Evolutionary conservation across 2,329 filamentous ascomycete genomes (phyloP).

Genomic region (Capronia epimyces): DNA sequence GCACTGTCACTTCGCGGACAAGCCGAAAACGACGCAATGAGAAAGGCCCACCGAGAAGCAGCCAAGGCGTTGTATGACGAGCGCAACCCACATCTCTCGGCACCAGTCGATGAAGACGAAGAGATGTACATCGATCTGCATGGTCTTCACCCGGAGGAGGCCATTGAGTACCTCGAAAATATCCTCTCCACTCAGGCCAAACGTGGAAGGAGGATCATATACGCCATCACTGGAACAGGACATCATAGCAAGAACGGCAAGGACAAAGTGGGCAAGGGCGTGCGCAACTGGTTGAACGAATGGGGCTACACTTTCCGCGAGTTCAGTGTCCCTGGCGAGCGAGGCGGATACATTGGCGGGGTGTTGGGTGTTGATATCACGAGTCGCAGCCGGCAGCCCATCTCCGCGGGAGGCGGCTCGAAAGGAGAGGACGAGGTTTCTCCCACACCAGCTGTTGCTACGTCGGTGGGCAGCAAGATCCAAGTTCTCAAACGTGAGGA

Average conservation of each 20-base stretch:
- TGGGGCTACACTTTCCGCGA: constrained; percentile 95
- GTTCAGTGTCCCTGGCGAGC: constrained; percentile 92
- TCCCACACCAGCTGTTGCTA: constrained; percentile 30
- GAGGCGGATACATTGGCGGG: constrained; percentile 66
- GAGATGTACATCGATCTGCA: constrained; percentile 95
- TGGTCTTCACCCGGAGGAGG: constrained; percentile 97
- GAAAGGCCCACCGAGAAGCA: constrained; percentile 91
- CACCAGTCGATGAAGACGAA: constrained; percentile 43
- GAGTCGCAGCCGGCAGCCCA: constrained; percentile 49
- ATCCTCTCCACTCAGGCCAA: constrained; percentile 76
- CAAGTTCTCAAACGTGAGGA: constrained; percentile 44
- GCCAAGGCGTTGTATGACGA: constrained; percentile 89
- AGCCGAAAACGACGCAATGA: constrained; percentile 95
- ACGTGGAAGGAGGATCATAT: constrained; percentile 66
- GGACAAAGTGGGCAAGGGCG: constrained; percentile 93
- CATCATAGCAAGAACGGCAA: constrained; percentile 99
- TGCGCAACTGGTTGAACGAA: constrained; percentile 85
- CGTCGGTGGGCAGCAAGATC: constrained; percentile 38
- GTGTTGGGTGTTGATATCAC: constrained; percentile 60
- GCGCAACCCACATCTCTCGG: constrained; percentile 65
- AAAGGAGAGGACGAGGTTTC: constrained; percentile 27
- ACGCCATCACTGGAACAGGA: constrained; percentile 93
- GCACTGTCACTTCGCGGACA: constrained; percentile 89
- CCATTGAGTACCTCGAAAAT: constrained; percentile 85
- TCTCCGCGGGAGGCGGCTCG: constrained; percentile 32